These are phyloP conservation scores for Glebionis coronaria DNA, from an alignment of 129 eudicot species.

Conservation along the genomic window DNA sequence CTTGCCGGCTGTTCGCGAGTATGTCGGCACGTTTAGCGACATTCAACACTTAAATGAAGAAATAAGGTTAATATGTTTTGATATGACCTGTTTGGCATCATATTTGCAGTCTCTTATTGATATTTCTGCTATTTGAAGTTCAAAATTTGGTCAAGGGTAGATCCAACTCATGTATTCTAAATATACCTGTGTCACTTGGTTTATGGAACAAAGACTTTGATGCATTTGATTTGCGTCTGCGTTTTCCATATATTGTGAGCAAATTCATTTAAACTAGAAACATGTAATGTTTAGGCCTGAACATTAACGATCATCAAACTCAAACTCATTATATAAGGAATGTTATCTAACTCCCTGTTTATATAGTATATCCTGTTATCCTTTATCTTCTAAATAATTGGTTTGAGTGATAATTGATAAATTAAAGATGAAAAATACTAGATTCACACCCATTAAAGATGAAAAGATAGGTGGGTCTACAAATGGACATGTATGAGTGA, in stretches of 20 bases:
- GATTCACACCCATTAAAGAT: too few relatives aligned
- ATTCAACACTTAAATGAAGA: slow-evolving; percentile 86
- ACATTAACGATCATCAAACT: too few relatives aligned
- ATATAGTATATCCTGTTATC: too few relatives aligned
- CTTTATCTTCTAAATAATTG: too few relatives aligned
- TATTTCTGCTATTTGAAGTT: not conserved
- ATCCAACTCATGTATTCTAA: not conserved
- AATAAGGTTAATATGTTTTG: slow-evolving; percentile 60
- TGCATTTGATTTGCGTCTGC: slow-evolving; percentile 72
- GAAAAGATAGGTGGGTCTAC: too few relatives aligned
- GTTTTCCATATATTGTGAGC: slow-evolving; percentile 90
- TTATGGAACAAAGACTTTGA: slow-evolving; percentile 79
- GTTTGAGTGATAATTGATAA: too few relatives aligned
- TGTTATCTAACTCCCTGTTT: slow-evolving; percentile 1
- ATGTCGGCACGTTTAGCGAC: slow-evolving; percentile 59
- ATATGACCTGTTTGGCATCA: not conserved
- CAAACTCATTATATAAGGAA: not conserved
- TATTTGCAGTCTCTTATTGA: not conserved
- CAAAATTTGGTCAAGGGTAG: not conserved
- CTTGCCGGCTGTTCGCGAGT: slow-evolving; percentile 74
- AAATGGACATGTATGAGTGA: too few relatives aligned
- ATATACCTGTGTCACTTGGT: not conserved
- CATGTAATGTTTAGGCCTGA: too few relatives aligned
- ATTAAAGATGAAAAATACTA: too few relatives aligned
- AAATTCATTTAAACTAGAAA: slow-evolving; percentile 23